These are phyloP conservation scores for Termitomyces heimii DNA, from an alignment of 768 basidiomycete species.

Conservation along the genomic window DNA sequence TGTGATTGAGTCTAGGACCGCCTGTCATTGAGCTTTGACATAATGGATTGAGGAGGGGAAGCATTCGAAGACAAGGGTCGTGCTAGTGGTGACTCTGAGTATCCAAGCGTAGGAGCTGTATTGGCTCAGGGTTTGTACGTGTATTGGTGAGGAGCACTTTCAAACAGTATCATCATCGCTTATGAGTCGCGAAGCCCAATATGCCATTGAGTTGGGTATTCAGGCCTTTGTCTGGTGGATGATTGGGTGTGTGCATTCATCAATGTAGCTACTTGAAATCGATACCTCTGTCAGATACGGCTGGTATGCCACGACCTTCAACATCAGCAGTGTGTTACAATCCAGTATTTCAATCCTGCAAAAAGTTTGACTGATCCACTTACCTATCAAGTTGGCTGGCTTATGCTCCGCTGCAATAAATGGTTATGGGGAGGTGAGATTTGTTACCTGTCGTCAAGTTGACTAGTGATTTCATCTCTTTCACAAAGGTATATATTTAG, in stretches of 20 bases:
- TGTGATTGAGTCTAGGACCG: conserved; percentile 4
- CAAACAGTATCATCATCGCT: background rate
- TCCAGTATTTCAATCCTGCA: background rate
- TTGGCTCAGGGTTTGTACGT: background rate
- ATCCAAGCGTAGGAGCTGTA: background rate
- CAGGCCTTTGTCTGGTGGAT: conserved; percentile 19
- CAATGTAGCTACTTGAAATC: no score
- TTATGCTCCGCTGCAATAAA: conserved; percentile 17
- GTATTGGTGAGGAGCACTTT: no score
- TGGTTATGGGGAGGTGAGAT: conserved; percentile 19
- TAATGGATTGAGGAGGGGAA: conserved; percentile 3
- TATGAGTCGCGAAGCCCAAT: conserved; percentile 6
- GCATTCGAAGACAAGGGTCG: background rate
- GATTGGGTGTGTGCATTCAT: conserved; percentile 17
- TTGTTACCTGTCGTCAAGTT: background rate
- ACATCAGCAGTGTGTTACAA: conserved; percentile 23
- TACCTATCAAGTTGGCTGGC: conserved; percentile 22
- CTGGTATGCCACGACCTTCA: conserved; percentile 26
- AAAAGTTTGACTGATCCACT: background rate
- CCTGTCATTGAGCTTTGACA: conserved; percentile 27
- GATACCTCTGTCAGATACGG: conserved; percentile 19
- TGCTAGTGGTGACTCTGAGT: background rate
- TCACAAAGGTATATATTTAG: conserved; percentile 24
- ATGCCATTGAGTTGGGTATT: conserved; percentile 12
- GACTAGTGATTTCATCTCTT: background rate